Evolutionary conservation across 306 rosid species (phyloP), one percentile per base, ranked within the genome.

Genomic region (Cicer yamashitae): DNA sequence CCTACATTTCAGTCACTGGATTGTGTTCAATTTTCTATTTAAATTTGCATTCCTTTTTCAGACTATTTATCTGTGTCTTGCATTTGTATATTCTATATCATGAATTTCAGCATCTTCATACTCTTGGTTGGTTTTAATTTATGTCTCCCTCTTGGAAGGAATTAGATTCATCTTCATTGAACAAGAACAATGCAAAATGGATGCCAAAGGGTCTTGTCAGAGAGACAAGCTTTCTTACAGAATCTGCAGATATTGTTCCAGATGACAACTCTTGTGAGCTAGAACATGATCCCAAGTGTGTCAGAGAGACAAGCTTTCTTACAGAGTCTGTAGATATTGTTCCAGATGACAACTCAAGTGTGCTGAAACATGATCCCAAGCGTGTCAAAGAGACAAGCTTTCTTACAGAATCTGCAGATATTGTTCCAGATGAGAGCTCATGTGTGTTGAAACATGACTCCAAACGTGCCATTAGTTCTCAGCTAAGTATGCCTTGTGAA

Each of bases 211-310:
- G 74, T 80, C 75, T 83, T 43, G 70, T 85, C 67, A 47, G 74
- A 46, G 96, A 91, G 88, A 91, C 96, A 7, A 93, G 97, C 84
- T 87, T 88, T 80, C 88, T 91, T 45, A 83, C 98, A 62, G 96
- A 93, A 87, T 93, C 98, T 34, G 91, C 80, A 46, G 91, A 86
- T 81, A 61, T 82, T 76, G 87, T 87, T 82, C 93, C 88, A 38
- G 96, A 93, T 71, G 80, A 75, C 85, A 81, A 62, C 85, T 93
- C 96, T 77, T 72, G 74, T 62, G 89, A 90, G 73, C 83, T 81
- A 57, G 82, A 76, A 73, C 82, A 45, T 45, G 85, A 85, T 37
- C 67, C 83, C 22, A 72, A 77, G 79, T 79, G 56, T 14, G 71
- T 54, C 64, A 71, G 37, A 30, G 37, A 30, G 88, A 91, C 96